These are phyloP conservation scores for Penicillium brevicompactum DNA, from an alignment of 2,329 filamentous ascomycete genomes.

Conservation along the genomic window DNA sequence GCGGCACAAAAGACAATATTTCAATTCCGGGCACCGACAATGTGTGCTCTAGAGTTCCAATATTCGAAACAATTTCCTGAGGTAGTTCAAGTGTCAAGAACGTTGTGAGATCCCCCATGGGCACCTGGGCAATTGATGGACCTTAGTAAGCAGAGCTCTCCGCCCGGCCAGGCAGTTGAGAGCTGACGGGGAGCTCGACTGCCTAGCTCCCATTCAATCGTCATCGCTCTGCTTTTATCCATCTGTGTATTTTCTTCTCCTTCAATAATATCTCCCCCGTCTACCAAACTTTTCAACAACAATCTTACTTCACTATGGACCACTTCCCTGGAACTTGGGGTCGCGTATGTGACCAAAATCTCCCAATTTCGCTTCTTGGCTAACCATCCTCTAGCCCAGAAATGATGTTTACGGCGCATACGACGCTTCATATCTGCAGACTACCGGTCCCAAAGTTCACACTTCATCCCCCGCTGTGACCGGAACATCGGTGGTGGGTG, in stretches of 20 bases:
- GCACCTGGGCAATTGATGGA: conserved; percentile 2
- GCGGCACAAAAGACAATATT: too few relatives aligned
- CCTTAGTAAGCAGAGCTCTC: conserved; percentile 33
- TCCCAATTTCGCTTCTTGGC: conserved; percentile 17
- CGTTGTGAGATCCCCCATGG: not conserved
- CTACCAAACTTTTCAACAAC: not conserved
- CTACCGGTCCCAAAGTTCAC: conserved; percentile 71
- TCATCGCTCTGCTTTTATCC: conserved; percentile 20
- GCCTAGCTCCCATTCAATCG: conserved; percentile 28
- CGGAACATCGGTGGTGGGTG: conserved; percentile 88
- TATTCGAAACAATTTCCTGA: not conserved
- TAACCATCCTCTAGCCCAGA: conserved; percentile 70
- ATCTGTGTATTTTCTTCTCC: conserved; percentile 7
- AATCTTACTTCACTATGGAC: conserved; percentile 55
- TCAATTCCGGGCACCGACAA: too few relatives aligned
- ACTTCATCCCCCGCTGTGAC: conserved; percentile 94
- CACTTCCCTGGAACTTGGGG: conserved; percentile 68
- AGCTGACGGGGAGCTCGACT: conserved; percentile 32
- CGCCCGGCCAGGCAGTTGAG: conserved; percentile 18
- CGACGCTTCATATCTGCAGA: conserved; percentile 80
- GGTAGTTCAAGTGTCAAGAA: not conserved
- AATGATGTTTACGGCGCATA: conserved; percentile 97
- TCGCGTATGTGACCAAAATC: conserved; percentile 49
- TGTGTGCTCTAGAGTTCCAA: too few relatives aligned
- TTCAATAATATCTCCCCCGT: not conserved